phyloP scores from a whole-genome alignment of 2,329 filamentous ascomycete genomes.

The Trichoderma arundinaceum region DNA sequence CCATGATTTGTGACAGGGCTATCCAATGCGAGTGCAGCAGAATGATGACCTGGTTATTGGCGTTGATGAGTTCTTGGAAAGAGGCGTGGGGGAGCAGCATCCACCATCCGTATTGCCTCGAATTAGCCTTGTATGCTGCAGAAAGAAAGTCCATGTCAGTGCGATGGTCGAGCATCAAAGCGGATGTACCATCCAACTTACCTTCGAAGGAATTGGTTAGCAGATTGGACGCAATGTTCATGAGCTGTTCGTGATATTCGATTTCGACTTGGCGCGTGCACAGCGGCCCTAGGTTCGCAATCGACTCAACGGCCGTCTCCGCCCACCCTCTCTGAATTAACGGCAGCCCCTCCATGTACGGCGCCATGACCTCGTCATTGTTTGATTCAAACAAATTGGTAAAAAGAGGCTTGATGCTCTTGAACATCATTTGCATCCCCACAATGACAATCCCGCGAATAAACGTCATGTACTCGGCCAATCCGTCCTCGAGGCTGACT shows the following conservation, averaged over 20 bases:
- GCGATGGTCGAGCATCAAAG: neutral
- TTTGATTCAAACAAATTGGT: conserved; percentile 52
- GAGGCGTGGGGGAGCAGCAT: conserved; percentile 60
- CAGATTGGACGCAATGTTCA: conserved; percentile 57
- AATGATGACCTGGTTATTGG: conserved; percentile 52
- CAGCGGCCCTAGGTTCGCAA: conserved; percentile 52
- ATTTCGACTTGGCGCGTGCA: conserved; percentile 52
- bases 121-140: conserved; percentile 57
- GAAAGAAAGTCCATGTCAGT: conserved; percentile 5
- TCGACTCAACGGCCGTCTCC: conserved; percentile 53
- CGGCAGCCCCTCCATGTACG: conserved; percentile 54
- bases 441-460: conserved; percentile 63
- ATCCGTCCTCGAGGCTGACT: conserved; percentile 61
- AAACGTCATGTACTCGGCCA: conserved; percentile 66
- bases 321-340: conserved; percentile 53
- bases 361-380: conserved; percentile 50
- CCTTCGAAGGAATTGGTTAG: conserved; percentile 60
- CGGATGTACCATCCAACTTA: conserved; percentile 38
- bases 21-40: conserved; percentile 62
- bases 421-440: conserved; percentile 58
- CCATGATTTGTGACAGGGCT: conserved; percentile 60
- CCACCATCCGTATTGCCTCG: conserved; percentile 61
- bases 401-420: conserved; percentile 57
- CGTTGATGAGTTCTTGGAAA: conserved; percentile 58
- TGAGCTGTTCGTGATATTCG: conserved; percentile 53